phyloP scores from a whole-genome alignment of 306 rosid genomes.

The Quercus alba region DNA sequence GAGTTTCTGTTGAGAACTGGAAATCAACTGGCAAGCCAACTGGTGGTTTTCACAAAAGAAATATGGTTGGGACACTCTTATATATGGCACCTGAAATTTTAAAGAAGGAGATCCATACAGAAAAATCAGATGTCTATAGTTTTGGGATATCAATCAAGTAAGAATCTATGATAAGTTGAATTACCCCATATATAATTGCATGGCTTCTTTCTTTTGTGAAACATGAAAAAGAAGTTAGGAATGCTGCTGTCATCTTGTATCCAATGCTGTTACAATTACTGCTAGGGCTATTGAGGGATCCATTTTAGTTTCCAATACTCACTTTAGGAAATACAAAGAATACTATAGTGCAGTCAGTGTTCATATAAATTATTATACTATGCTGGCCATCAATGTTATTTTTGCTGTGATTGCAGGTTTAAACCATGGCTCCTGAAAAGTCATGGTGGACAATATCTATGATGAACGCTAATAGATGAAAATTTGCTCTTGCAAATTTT shows the following conservation, averaged over 20 bases:
- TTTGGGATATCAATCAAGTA: slow-evolving; percentile 86
- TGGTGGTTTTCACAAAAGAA: slow-evolving; percentile 93
- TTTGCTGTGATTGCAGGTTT: not conserved
- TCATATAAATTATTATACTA: not conserved
- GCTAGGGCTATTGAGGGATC: not conserved
- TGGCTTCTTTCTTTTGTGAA: not conserved
- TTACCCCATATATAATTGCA: not conserved
- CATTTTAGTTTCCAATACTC: not conserved
- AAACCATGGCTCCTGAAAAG: not conserved
- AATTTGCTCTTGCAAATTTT: not conserved
- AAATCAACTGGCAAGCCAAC: slow-evolving; percentile 91
- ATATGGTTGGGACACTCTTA: slow-evolving; percentile 88
- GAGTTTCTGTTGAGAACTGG: slow-evolving; percentile 72
- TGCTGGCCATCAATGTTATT: not conserved
- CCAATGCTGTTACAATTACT: not conserved
- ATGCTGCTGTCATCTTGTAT: not conserved
- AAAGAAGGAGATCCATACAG: slow-evolving; percentile 76
- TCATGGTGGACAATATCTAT: no score
- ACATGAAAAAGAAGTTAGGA: not conserved
- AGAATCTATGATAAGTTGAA: slow-evolving; percentile 15
- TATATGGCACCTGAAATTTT: slow-evolving; percentile 98
- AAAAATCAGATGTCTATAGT: slow-evolving; percentile 89
- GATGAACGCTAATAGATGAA: no score
- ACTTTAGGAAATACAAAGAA: not conserved
- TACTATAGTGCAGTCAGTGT: not conserved